Base-by-base conservation (phyloP, 164 flowering plant species). In the Nelumbo lutea region DNA sequence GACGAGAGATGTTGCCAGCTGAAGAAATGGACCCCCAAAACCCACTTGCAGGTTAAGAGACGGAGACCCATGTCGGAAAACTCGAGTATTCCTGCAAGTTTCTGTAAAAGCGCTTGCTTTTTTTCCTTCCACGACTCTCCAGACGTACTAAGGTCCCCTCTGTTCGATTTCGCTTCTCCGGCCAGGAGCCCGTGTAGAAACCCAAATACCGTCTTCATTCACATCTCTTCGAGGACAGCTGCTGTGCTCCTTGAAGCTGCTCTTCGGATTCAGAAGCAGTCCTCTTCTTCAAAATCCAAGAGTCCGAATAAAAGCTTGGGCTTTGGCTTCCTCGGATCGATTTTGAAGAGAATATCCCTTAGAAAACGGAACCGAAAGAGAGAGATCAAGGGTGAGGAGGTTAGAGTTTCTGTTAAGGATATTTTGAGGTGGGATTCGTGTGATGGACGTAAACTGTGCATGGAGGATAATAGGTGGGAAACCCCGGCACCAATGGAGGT, bases 161-260 rank as follows among this genome's bases (percentile, higher is more conserved):
- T 79, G 14, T 78, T 83, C 59, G 80, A 81, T 6, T 69, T 85
- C 57, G 64, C 68, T 6, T 79, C 85, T 3, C 83, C 82, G 0
- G 62, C 66, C 0, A 84, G 76, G 64, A 82, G 80, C 77, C 88
- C 92, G 0, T 69, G 72, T 66, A 77, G 78, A 47, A 75, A 73
- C 40, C 61, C 80, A 0, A 80, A 74, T 39, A 77, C 77, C 60
- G 75, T 85, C 46, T 80, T 83, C 64, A 84, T 87, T 66, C 86
- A 87, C 55, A 69, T 88, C 52, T 96, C 97, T 10, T 75, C 88
- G 0, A 78, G 75, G 59, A 88, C 91, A 2, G 87, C 94, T 0
- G 85, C 89, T 53, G 57, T 87, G 57, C 88, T 88, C 8, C 79
- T 87, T 6, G 95, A 89, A 74, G 88, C 93, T 27, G 90, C 98